phyloP scores from a whole-genome alignment of 169 alveolate genomes.

The Eimeria falciformis region DNA sequence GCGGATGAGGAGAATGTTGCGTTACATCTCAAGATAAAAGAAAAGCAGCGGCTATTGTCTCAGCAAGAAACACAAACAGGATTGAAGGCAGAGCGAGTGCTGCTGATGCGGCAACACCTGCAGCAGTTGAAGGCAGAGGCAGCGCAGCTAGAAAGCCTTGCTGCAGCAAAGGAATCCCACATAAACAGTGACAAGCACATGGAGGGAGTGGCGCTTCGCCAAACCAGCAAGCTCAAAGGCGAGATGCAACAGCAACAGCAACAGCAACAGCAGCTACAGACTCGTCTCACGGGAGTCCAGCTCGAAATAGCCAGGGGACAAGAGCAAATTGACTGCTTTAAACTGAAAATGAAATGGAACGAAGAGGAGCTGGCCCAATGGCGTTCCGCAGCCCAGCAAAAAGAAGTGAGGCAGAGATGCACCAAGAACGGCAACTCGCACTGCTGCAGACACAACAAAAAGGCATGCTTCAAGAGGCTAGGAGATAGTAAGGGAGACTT shows the following conservation, averaged over 20 bases:
- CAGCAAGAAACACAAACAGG: conserved; percentile 39
- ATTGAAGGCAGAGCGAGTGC: conserved; percentile 63
- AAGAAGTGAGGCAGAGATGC: conserved; percentile 83
- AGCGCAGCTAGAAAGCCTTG: conserved; percentile 91
- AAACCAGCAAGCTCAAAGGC: conserved; percentile 87
- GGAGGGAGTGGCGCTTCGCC: conserved; percentile 88
- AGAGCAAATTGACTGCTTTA: conserved; percentile 94
- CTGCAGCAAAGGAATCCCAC: conserved; percentile 90
- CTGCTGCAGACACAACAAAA: neutral
- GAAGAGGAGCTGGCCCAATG: conserved; percentile 96
- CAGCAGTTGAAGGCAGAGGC: conserved; percentile 90
- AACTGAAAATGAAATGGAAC: conserved; percentile 94
- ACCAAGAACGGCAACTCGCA: neutral
- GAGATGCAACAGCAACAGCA: conserved; percentile 89
- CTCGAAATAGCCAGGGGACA: conserved; percentile 92
- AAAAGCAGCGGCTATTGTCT: neutral
- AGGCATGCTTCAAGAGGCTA: too few relatives aligned
- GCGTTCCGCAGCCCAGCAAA: conserved; percentile 96
- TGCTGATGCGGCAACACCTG: conserved; percentile 64
- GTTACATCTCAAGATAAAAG: conserved; percentile 34
- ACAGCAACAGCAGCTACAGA: conserved; percentile 83
- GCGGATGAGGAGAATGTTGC: conserved; percentile 67
- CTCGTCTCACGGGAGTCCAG: conserved; percentile 86
- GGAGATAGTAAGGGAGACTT: too few relatives aligned
- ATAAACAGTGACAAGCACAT: conserved; percentile 93